A percentile compares a stretch with the other conserved stretches of the same genome.
These are phyloP conservation scores for Fusarium staphyleae DNA, from an alignment of 2,329 filamentous ascomycete species.

Conservation along the genomic window DNA sequence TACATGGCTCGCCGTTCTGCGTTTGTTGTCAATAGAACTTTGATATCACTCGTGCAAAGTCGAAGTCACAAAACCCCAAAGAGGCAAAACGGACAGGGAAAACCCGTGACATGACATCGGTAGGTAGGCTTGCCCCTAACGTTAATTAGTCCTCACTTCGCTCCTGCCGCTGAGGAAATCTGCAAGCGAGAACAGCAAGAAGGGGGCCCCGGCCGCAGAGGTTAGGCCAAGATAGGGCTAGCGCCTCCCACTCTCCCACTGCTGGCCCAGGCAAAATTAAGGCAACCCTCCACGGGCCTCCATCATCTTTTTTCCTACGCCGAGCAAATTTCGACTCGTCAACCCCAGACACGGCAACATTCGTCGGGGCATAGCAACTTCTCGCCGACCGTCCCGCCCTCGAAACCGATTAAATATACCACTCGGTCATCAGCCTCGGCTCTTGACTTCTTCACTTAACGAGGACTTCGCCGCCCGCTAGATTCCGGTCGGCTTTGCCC, in stretches of 20 bases:
- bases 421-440: constrained; percentile 7
- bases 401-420: constrained; percentile 18
- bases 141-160: too few relatives aligned
- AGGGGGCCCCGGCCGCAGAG: constrained; percentile 25
- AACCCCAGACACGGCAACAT: constrained; percentile 52
- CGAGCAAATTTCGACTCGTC: constrained; percentile 54
- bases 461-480: constrained; percentile 40
- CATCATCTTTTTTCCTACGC: constrained; percentile 49
- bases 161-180: constrained; percentile 27
- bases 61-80: constrained; percentile 18
- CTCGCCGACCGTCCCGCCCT: constrained; percentile 33
- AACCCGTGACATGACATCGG: constrained; percentile 35
- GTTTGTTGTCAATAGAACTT: constrained; percentile 6
- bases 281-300: constrained; percentile 51
- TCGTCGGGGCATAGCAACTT: constrained; percentile 48
- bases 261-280: constrained; percentile 53
- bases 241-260: constrained; percentile 53
- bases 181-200: constrained; percentile 31
- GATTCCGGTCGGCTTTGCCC: constrained; percentile 42
- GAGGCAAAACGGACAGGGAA: constrained; percentile 16
- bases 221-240: constrained; percentile 44
- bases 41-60: constrained; percentile 12
- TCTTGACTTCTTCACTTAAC: constrained; percentile 20
- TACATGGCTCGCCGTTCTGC: constrained; percentile 29
- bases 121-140: background rate